A percentile compares a stretch with the other conserved stretches of the same genome.
Evolutionary conservation across 768 basidiomycete genomes (phyloP).

Genomic region (Cystobasidium ongulense): DNA sequence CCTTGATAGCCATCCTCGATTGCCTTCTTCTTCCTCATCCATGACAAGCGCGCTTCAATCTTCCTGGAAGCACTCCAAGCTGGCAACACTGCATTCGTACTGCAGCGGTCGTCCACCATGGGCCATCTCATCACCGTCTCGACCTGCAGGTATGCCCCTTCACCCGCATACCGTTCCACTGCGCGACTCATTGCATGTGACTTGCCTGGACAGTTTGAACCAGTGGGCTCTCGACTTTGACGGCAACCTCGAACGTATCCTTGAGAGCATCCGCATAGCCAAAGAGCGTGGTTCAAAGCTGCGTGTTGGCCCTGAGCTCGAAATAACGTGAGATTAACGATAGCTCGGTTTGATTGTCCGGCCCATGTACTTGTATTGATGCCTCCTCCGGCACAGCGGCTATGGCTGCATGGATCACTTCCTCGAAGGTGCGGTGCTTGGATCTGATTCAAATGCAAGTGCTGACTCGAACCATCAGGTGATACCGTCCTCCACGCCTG

Average conservation of each 20-base stretch:
- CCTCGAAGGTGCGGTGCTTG: conserved; percentile 81
- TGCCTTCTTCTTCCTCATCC: not conserved
- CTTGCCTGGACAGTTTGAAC: conserved; percentile 54
- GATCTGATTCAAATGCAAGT: too few relatives aligned
- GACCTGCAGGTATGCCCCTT: conserved; percentile 34
- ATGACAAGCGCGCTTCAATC: not conserved
- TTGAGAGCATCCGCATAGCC: conserved; percentile 76
- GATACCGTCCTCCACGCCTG: conserved; percentile 94
- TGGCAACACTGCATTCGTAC: not conserved
- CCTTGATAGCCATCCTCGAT: not conserved
- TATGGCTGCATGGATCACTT: conserved; percentile 98
- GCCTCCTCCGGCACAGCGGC: conserved; percentile 54
- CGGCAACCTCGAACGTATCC: conserved; percentile 89
- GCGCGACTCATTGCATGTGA: not conserved
- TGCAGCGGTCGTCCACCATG: not conserved
- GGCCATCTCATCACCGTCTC: conserved; percentile 39
- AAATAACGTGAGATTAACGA: conserved; percentile 64
- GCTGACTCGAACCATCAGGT: conserved; percentile 61
- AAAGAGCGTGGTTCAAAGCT: conserved; percentile 80
- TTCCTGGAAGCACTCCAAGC: not conserved
- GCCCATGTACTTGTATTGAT: not conserved
- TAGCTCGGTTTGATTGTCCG: not conserved
- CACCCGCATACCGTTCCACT: not conserved
- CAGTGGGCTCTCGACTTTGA: conserved; percentile 77
- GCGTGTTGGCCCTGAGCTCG: conserved; percentile 90